Evolutionary conservation across 495 filamentous ascomycete genomes (phyloP).

Genomic region (Penicillium herquei): DNA sequence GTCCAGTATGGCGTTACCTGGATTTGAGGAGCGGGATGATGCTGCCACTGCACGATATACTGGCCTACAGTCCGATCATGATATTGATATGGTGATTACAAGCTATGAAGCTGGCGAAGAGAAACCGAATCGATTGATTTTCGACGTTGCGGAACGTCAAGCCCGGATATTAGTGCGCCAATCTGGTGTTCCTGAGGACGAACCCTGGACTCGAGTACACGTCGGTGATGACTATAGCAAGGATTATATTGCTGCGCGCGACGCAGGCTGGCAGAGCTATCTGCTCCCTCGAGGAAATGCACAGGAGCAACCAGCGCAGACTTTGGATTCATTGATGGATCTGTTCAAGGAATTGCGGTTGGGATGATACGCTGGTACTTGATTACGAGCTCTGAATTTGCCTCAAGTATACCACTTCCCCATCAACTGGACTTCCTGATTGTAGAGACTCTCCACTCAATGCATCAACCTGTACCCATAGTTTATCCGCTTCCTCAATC

Average conservation of each 20-base stretch:
- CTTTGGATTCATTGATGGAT: slow-evolving; percentile 31
- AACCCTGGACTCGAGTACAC: slow-evolving; percentile 53
- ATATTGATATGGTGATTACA: slow-evolving; percentile 66
- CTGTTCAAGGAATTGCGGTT: slow-evolving; percentile 18
- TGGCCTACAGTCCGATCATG: slow-evolving; percentile 21
- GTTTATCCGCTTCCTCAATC: not conserved
- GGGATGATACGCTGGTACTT: not conserved
- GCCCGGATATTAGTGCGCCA: slow-evolving; percentile 22
- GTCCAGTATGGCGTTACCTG: slow-evolving; percentile 36
- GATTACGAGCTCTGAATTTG: not conserved
- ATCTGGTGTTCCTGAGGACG: not conserved
- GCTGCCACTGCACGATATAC: slow-evolving; percentile 4
- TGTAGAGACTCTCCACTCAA: slow-evolving; percentile 1
- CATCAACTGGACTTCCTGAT: not conserved
- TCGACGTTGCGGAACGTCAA: slow-evolving; percentile 55
- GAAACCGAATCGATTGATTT: slow-evolving; percentile 66
- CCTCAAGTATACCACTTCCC: not conserved
- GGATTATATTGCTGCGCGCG: slow-evolving; percentile 58
- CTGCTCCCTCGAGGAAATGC: slow-evolving; percentile 42
- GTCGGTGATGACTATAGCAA: slow-evolving; percentile 66
- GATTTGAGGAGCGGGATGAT: slow-evolving; percentile 34
- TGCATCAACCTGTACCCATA: slow-evolving; percentile 4
- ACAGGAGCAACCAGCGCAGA: slow-evolving; percentile 8
- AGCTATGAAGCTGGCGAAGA: slow-evolving; percentile 71
- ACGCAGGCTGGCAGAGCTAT: slow-evolving; percentile 64